phyloP scores from a whole-genome alignment of 1,284 basidiomycete genomes.

The Tilletia caries region DNA sequence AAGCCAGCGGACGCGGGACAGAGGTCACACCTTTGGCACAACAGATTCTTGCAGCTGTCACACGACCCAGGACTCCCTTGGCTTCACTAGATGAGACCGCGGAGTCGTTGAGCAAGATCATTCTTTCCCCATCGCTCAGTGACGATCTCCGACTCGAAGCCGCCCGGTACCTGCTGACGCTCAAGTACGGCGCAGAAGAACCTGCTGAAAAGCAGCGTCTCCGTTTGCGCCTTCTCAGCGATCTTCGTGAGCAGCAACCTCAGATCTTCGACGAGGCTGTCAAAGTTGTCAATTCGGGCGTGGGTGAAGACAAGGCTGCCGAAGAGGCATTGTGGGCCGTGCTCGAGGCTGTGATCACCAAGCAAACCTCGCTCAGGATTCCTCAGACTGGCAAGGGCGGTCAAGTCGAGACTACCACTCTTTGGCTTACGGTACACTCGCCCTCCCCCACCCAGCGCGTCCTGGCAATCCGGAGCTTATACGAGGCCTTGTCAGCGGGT shows the following conservation, averaged over 20 bases:
- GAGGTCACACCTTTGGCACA: constrained; percentile 35
- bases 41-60: constrained; percentile 30
- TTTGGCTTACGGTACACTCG: constrained; percentile 46
- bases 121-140: not conserved
- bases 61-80: not conserved
- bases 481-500: constrained; percentile 25
- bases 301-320: constrained; percentile 24
- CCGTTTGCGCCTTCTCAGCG: constrained; percentile 27
- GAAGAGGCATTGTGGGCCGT: constrained; percentile 31
- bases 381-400: constrained; percentile 16
- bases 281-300: constrained; percentile 21
- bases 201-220: not conserved
- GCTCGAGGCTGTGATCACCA: constrained; percentile 31
- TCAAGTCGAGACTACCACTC: constrained; percentile 24
- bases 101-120: constrained; percentile 2
- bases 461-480: constrained; percentile 34
- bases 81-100: not conserved
- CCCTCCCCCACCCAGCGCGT: constrained; percentile 32
- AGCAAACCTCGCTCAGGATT: not conserved
- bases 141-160: not conserved
- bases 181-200: not conserved
- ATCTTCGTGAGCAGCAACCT: constrained; percentile 30
- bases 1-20: constrained; percentile 23
- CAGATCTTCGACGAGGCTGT: constrained; percentile 35
- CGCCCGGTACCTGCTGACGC: not conserved